Percentiles rank a stretch among this genome's conserved stretches.
These are phyloP conservation scores for Raffaelea albimanens DNA, from an alignment of 2,329 filamentous ascomycete species.

Conservation along the genomic window DNA sequence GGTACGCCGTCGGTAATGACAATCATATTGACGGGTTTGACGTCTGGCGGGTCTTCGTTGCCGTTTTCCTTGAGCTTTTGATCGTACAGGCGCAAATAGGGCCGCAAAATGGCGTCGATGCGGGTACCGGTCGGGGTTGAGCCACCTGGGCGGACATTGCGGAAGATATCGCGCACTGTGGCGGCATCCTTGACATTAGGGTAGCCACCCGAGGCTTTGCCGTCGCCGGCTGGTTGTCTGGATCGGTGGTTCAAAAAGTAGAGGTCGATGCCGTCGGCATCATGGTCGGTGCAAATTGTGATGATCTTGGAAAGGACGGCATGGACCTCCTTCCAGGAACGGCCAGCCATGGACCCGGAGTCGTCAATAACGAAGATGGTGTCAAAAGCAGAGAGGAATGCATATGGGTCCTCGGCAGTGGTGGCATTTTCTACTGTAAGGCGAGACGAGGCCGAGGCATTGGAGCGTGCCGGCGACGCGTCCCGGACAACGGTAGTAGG, in stretches of 20 bases:
- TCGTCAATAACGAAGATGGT: conserved; percentile 90
- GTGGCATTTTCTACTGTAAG: conserved; percentile 19
- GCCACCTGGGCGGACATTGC: conserved; percentile 51
- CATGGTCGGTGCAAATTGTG: conserved; percentile 71
- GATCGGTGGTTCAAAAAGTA: conserved; percentile 73
- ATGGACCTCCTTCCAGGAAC: conserved; percentile 66
- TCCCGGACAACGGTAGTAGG: conserved; percentile 4
- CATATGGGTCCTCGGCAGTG: conserved; percentile 56
- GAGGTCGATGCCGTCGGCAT: conserved; percentile 79
- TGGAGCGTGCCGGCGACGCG: conserved; percentile 16
- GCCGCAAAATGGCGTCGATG: conserved; percentile 60
- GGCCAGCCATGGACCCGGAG: conserved; percentile 73
- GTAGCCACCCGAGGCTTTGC: conserved; percentile 44
- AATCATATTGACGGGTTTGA: conserved; percentile 83
- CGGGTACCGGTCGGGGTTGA: conserved; percentile 67
- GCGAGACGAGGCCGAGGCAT: conserved; percentile 8
- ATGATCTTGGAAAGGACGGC: conserved; percentile 64
- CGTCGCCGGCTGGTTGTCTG: conserved; percentile 21
- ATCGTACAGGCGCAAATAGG: conserved; percentile 56
- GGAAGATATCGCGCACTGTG: conserved; percentile 61
- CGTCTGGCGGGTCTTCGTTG: conserved; percentile 21
- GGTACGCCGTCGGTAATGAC: conserved; percentile 85
- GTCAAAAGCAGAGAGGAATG: conserved; percentile 72
- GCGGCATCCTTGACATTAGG: conserved; percentile 49
- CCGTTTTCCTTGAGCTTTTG: conserved; percentile 14